These are phyloP conservation scores for Potentilla sterilis DNA, from an alignment of 306 rosid genomes.

Conservation along the genomic window DNA sequence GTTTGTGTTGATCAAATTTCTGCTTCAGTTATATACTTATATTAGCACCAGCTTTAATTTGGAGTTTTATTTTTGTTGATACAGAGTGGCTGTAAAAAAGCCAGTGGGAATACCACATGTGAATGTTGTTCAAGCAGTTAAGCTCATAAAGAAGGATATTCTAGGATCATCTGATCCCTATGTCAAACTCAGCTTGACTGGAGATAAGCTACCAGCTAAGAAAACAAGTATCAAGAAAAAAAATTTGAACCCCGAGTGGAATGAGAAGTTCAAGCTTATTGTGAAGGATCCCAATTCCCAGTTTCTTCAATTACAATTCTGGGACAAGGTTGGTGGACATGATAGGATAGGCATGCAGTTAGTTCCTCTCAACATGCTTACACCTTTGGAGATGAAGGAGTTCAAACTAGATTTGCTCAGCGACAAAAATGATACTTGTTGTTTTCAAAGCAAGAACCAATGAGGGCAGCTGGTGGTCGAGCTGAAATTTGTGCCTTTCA, in stretches of 20 bases:
- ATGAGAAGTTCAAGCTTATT: slow-evolving; percentile 74
- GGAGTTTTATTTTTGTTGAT: neutral
- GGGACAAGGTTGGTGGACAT: slow-evolving; percentile 95
- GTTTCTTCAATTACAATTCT: slow-evolving; percentile 77
- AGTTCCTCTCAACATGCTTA: slow-evolving; percentile 66
- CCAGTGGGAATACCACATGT: slow-evolving; percentile 93
- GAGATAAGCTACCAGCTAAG: slow-evolving; percentile 68
- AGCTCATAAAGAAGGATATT: slow-evolving; percentile 85
- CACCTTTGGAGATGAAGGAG: slow-evolving; percentile 56
- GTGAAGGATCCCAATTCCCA: slow-evolving; percentile 81
- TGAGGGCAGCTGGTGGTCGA: slow-evolving; percentile 77
- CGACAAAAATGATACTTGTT: slow-evolving; percentile 42
- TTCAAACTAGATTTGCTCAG: slow-evolving; percentile 70
- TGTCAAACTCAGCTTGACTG: slow-evolving; percentile 70
- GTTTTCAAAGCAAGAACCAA: slow-evolving; percentile 47
- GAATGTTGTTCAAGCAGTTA: slow-evolving; percentile 70
- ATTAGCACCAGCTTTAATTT: neutral
- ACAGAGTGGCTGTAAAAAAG: slow-evolving; percentile 65
- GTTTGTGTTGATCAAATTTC: slow-evolving; percentile 18
- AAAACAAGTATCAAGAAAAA: slow-evolving; percentile 76
- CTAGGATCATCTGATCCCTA: slow-evolving; percentile 95
- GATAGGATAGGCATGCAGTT: slow-evolving; percentile 80
- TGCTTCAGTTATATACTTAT: neutral
- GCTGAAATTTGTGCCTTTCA: slow-evolving; percentile 74
- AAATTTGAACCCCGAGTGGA: slow-evolving; percentile 89